phyloP scores from a whole-genome alignment of 805 yeast genomes.

The Kuraishia floccosa region DNA sequence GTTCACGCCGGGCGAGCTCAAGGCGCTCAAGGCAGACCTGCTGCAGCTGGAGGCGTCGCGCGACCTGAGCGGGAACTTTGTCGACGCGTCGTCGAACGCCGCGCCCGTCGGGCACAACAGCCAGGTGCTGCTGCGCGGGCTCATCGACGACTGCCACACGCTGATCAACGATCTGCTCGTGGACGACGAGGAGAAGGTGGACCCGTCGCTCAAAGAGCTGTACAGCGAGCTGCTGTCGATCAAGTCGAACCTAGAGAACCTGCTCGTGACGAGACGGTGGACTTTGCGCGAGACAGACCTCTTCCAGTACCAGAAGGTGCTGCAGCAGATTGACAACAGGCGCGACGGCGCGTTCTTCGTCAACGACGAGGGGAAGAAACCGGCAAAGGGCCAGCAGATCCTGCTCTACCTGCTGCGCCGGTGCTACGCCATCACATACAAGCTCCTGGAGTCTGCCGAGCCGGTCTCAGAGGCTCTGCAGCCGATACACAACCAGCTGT shows the following conservation, averaged over 20 bases:
- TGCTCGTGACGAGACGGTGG: slow-evolving; percentile 93
- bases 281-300: slow-evolving; percentile 93
- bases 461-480: slow-evolving; percentile 92
- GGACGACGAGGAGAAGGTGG: slow-evolving; percentile 27
- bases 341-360: slow-evolving; percentile 53
- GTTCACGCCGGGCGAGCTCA: slow-evolving; percentile 17
- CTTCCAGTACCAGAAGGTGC: slow-evolving; percentile 65
- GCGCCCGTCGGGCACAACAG: slow-evolving; percentile 13
- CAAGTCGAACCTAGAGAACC: slow-evolving; percentile 67
- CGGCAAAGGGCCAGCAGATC: slow-evolving; percentile 44
- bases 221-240: slow-evolving; percentile 55
- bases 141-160: slow-evolving; percentile 76
- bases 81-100: slow-evolving; percentile 5
- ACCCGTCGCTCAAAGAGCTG: slow-evolving; percentile 40
- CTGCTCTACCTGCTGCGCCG: slow-evolving; percentile 74
- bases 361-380: slow-evolving; percentile 10
- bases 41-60: slow-evolving; percentile 33
- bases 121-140: slow-evolving; percentile 51
- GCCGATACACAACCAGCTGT: slow-evolving; percentile 86
- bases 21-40: slow-evolving; percentile 24
- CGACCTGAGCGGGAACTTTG: slow-evolving; percentile 46
- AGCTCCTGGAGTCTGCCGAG: slow-evolving; percentile 82
- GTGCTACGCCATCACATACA: slow-evolving; percentile 84
- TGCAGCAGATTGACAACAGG: slow-evolving; percentile 63
- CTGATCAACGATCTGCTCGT: slow-evolving; percentile 57